Evolutionary conservation across 306 rosid genomes (phyloP).

Genomic region (Vachellia pachyceras): DNA sequence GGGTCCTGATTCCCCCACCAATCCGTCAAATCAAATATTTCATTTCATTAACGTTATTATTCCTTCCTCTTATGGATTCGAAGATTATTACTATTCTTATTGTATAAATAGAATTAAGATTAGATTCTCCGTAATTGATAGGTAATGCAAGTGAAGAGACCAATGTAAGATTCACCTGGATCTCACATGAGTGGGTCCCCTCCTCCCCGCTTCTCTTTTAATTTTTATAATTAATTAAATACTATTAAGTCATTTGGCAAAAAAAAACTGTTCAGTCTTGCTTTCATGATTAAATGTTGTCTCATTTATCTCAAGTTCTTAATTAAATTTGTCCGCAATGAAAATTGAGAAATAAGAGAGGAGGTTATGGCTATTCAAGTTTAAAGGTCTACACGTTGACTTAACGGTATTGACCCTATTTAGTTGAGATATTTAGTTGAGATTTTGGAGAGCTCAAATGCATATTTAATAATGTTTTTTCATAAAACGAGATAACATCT

Average conservation of each 20-base stretch:
- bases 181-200: background rate
- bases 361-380: background rate
- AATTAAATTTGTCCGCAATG: background rate
- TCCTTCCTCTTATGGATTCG: background rate
- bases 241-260: no score
- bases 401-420: no score
- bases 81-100: background rate
- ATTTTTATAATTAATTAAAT: background rate
- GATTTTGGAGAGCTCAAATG: no score
- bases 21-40: background rate
- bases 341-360: no score
- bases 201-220: background rate
- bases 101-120: background rate
- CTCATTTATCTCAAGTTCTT: background rate
- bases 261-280: no score
- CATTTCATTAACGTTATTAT: background rate
- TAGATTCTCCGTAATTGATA: background rate
- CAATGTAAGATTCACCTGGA: background rate
- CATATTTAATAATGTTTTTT: no score
- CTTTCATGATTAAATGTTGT: no score
- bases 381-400: no score
- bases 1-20: no score
- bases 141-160: background rate
- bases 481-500: no score
- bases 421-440: no score